Evolutionary conservation across 2,329 filamentous ascomycete species (phyloP).

Genomic region (Fusarium newnesense): DNA sequence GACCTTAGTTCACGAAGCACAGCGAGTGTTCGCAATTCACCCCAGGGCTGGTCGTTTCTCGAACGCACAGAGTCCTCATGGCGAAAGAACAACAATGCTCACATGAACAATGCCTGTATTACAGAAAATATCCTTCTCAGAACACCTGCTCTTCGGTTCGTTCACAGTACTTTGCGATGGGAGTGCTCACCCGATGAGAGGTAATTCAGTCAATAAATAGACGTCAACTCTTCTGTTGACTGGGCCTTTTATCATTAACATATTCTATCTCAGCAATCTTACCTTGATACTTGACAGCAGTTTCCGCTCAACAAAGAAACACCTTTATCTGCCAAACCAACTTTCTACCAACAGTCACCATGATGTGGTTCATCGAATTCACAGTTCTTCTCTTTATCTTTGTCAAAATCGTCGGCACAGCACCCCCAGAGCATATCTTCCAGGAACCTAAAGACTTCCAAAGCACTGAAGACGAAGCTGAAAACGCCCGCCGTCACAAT

Average conservation of each 20-base stretch:
- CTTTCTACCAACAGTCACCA: neutral
- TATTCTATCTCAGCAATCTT: neutral
- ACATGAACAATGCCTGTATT: neutral
- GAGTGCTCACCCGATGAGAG: neutral
- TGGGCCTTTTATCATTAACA: neutral
- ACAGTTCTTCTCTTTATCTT: neutral
- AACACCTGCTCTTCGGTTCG: neutral
- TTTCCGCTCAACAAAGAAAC: neutral
- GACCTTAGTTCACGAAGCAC: neutral
- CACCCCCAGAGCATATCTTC: neutral
- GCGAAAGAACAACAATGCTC: neutral
- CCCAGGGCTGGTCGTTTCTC: neutral
- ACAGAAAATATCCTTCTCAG: neutral
- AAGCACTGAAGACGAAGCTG: neutral
- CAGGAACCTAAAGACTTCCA: neutral
- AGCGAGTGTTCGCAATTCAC: neutral
- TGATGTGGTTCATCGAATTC: neutral
- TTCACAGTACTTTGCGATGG: neutral
- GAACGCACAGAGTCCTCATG: neutral
- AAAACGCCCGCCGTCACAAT: neutral
- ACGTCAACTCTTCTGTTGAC: fast-evolving
- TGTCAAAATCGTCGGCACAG: neutral
- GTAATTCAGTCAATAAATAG: neutral
- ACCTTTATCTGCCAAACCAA: neutral
- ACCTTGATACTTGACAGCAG: neutral